These are phyloP conservation scores for Blastocystis sp. DNA, from an alignment of 352 stramenopile species.

Conservation along the genomic window DNA sequence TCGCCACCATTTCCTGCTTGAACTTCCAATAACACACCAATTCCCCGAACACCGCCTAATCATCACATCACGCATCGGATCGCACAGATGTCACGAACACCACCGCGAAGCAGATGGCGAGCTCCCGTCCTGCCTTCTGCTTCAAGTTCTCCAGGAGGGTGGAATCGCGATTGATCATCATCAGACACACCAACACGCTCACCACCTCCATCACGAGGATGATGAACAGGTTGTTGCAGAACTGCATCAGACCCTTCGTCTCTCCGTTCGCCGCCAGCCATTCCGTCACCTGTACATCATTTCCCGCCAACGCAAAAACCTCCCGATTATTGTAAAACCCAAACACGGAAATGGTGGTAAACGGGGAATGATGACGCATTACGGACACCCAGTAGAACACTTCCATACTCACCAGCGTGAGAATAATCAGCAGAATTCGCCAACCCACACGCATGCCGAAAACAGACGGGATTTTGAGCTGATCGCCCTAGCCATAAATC, in stretches of 20 bases:
- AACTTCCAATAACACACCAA: neutral
- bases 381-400: neutral
- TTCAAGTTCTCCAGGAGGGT: conserved; percentile 18
- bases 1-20: neutral
- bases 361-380: neutral
- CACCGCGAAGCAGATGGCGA: neutral
- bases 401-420: neutral
- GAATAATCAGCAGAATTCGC: neutral
- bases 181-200: conserved; percentile 10
- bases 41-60: conserved; percentile 45
- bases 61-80: neutral
- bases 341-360: neutral
- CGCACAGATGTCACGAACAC: neutral
- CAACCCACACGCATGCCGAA: neutral
- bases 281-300: neutral
- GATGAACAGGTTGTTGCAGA: conserved; percentile 31
- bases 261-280: conserved; percentile 5
- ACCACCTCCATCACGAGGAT: conserved; percentile 19
- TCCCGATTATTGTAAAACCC: conserved; percentile 4
- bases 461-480: neutral
- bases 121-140: neutral
- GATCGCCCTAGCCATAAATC: conserved; percentile 20
- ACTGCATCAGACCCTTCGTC: neutral
- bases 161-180: conserved; percentile 35
- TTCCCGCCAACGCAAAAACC: neutral